These are phyloP conservation scores for Taphrina flavorubra DNA, from an alignment of 1,139 yeast genomes.

Conservation along the genomic window DNA sequence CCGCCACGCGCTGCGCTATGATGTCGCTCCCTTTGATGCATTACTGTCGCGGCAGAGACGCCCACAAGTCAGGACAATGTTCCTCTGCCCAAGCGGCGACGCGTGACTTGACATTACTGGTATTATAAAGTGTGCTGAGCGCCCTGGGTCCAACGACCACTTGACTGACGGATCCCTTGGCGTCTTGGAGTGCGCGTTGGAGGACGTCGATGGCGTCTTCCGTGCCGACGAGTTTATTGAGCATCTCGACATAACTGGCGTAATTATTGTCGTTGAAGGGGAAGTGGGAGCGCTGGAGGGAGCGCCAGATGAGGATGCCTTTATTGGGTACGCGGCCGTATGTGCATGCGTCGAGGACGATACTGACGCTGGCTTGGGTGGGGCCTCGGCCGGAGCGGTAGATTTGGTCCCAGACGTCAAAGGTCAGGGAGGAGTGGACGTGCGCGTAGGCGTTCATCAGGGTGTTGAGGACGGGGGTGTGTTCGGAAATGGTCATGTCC, in stretches of 20 bases:
- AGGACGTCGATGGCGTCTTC: constrained; percentile 24
- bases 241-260: constrained; percentile 33
- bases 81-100: constrained; percentile 25
- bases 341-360: constrained; percentile 33
- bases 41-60: constrained; percentile 2
- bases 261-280: constrained; percentile 36
- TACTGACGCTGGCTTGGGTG: constrained; percentile 31
- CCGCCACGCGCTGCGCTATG: no score
- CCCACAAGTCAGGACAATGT: constrained; percentile 32
- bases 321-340: constrained; percentile 20
- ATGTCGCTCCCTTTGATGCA: no score
- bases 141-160: constrained; percentile 26
- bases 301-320: constrained; percentile 31
- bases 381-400: constrained; percentile 25
- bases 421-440: constrained; percentile 30
- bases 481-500: constrained; percentile 36
- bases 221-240: constrained; percentile 8
- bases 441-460: constrained; percentile 38
- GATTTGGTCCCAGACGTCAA: constrained; percentile 36
- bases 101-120: constrained; percentile 5
- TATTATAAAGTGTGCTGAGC: constrained; percentile 26
- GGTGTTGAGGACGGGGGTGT: constrained; percentile 33
- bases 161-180: neutral
- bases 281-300: constrained; percentile 25
- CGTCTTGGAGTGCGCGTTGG: neutral